These are phyloP conservation scores for Betula pendula DNA, from an alignment of 306 rosid genomes.

Conservation along the genomic window DNA sequence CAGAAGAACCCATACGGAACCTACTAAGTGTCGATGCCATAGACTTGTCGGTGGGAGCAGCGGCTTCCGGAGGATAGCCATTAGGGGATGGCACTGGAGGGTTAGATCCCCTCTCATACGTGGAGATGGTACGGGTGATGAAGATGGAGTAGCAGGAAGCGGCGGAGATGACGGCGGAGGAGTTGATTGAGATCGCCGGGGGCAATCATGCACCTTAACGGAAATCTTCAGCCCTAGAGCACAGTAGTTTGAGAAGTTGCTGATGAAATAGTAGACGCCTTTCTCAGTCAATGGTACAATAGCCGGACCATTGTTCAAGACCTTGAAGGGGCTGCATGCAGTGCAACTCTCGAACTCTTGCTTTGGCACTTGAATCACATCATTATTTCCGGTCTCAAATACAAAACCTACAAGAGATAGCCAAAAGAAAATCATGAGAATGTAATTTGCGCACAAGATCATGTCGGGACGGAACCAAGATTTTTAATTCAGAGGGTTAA, in stretches of 20 bases:
- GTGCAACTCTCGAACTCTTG: conserved; percentile 47
- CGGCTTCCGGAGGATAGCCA: background rate
- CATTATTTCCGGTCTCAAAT: conserved; percentile 33
- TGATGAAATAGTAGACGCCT: conserved; percentile 41
- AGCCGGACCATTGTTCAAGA: conserved; percentile 33
- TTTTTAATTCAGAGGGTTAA: no score
- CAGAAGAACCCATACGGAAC: background rate
- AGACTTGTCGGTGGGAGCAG: background rate
- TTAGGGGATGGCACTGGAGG: background rate
- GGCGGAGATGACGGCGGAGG: conserved; percentile 14
- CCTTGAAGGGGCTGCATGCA: conserved; percentile 29
- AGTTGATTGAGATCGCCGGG: background rate
- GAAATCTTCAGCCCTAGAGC: conserved; percentile 38
- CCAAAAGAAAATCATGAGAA: background rate
- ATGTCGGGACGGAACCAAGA: no score
- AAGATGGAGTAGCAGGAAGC: background rate
- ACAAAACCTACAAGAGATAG: conserved; percentile 34
- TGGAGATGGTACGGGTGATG: conserved; percentile 18
- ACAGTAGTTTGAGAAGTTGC: conserved; percentile 43
- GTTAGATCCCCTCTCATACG: background rate
- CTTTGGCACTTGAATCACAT: conserved; percentile 43
- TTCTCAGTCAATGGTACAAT: conserved; percentile 18
- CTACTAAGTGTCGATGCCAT: background rate
- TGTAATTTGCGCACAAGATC: no score
- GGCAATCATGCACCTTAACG: conserved; percentile 31